Evolutionary conservation across 2,329 filamentous ascomycete species (phyloP), one percentile per base, ranked within the genome.

Genomic region (Ceratocystis ficicola): DNA sequence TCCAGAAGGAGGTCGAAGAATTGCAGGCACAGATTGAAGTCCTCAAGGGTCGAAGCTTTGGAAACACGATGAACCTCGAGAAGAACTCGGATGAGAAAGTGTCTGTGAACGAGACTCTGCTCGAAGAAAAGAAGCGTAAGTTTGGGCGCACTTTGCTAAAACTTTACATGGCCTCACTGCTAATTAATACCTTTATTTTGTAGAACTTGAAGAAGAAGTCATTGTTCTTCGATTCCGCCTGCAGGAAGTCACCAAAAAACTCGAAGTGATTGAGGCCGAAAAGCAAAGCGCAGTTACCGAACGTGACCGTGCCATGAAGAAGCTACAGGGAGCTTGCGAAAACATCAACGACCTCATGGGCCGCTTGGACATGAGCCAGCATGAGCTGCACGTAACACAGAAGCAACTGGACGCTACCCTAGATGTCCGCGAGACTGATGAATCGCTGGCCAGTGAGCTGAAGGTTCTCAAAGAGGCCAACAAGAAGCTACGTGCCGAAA

Each of bases 291-390:
- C 88, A 52, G 78, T 79, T 2, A 79, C 82, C 36, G 87, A 89
- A 73, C 81, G 85, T 36, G 86, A 89, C 69, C 83, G 84, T 60
- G 81, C 86, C 46, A 77, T 87, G 62, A 80, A 79, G 63, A 85
- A 86, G 70, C 77, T 86, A 5, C 81, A 82, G 32, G 79, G 84
- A 63, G 84, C 84, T 3, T 85, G 82, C 50, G 78, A 80, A 60
- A 83, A 81, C 44, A 81, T 83, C 69, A 82, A 78, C 69, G 78
- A 79, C 67, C 75, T 79, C 30, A 78, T 77, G 44, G 73, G 75
- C 22, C 77, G 77, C 69, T 70, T 79, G 17, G 76, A 74, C 63
- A 70, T 72, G 25, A 76, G 74, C 65, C 75, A 77, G 65, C 77
- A 75, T 68, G 76, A 78, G 65, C 69, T 80, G 7, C 75, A 77